Percentiles rank a stretch among this genome's conserved stretches.
Conservation (phyloP, 1,284 basidiomycete genomes). For the Boletus calvinii region DNA sequence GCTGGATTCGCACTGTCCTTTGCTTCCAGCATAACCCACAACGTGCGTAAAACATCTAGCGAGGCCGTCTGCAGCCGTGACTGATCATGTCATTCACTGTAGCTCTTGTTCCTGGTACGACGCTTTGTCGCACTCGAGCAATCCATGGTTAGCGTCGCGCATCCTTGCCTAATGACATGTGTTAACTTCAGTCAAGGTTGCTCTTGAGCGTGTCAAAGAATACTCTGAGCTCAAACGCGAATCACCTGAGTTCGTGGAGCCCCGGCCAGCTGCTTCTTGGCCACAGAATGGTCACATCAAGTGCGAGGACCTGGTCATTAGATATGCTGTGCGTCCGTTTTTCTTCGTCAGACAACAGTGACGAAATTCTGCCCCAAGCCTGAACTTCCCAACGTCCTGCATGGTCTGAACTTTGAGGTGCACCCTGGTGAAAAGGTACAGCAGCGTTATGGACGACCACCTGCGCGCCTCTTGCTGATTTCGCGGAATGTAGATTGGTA, state of each 20-base stretch:
- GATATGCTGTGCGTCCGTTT: constrained; percentile 71
- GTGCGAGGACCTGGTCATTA: constrained; percentile 80
- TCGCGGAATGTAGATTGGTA: constrained; percentile 57
- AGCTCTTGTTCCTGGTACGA: constrained; percentile 59
- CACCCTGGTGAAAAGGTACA: constrained; percentile 70
- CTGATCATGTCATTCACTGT: constrained; percentile 26
- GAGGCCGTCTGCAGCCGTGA: constrained; percentile 16
- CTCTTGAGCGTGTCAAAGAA: constrained; percentile 88
- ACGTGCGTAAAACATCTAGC: constrained; percentile 48
- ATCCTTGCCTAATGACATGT: neutral
- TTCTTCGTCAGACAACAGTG: neutral
- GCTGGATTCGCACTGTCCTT: constrained; percentile 87
- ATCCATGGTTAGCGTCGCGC: constrained; percentile 64
- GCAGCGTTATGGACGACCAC: neutral
- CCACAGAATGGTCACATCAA: constrained; percentile 74
- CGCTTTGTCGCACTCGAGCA: constrained; percentile 87
- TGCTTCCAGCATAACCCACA: constrained; percentile 70
- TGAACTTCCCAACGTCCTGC: constrained; percentile 83
- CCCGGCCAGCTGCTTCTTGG: constrained; percentile 82
- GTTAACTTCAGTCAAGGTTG: constrained; percentile 53
- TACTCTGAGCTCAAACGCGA: constrained; percentile 82
- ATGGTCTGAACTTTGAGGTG: constrained; percentile 78
- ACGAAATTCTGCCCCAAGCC: constrained; percentile 45
- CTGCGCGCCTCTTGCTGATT: constrained; percentile 4
- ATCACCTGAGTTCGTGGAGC: constrained; percentile 80